phyloP scores from a whole-genome alignment of 176 grass and related monocot genomes.

The Eragrostis nindensis region DNA sequence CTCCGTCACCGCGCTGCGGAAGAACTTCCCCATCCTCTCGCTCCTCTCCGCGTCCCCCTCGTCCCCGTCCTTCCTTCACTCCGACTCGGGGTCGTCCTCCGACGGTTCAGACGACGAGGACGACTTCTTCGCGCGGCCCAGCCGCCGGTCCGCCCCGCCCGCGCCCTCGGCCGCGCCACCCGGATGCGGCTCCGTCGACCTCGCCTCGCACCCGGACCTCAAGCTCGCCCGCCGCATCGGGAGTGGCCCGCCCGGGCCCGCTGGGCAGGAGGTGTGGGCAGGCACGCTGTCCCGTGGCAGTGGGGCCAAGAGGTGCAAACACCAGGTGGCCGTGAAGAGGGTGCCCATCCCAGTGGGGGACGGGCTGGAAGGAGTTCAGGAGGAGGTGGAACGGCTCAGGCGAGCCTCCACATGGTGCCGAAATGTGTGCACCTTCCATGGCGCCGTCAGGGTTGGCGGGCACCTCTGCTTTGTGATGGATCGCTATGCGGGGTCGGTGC shows the following conservation, averaged over 20 bases:
- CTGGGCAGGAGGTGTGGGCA: constrained; percentile 80
- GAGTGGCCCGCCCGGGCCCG: constrained; percentile 55
- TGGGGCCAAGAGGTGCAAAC: constrained; percentile 67
- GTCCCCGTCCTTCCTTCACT: constrained; percentile 73
- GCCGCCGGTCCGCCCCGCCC: not conserved
- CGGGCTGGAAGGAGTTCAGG: constrained; percentile 62
- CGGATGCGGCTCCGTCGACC: constrained; percentile 62
- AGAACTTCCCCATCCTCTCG: constrained; percentile 93
- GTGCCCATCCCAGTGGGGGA: constrained; percentile 61
- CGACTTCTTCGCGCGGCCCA: constrained; percentile 56
- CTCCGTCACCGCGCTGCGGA: constrained; percentile 82
- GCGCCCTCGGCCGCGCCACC: constrained; percentile 28
- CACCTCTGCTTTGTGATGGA: constrained; percentile 96
- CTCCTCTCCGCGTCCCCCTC: constrained; percentile 74
- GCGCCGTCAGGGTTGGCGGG: constrained; percentile 57
- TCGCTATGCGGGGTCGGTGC: constrained; percentile 71
- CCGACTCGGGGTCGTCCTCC: constrained; percentile 47
- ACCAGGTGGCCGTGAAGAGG: constrained; percentile 91
- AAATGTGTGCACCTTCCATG: constrained; percentile 85
- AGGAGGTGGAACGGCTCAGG: constrained; percentile 74
- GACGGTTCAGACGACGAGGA: constrained; percentile 49
- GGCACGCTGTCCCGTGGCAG: constrained; percentile 64
- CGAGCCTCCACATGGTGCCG: constrained; percentile 81
- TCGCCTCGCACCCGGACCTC: constrained; percentile 81
- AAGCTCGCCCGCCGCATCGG: constrained; percentile 70